Evolutionary conservation across 495 filamentous ascomycete species (phyloP), one percentile per base, ranked within the genome.

Genomic region (Penicillium robsamsonii): DNA sequence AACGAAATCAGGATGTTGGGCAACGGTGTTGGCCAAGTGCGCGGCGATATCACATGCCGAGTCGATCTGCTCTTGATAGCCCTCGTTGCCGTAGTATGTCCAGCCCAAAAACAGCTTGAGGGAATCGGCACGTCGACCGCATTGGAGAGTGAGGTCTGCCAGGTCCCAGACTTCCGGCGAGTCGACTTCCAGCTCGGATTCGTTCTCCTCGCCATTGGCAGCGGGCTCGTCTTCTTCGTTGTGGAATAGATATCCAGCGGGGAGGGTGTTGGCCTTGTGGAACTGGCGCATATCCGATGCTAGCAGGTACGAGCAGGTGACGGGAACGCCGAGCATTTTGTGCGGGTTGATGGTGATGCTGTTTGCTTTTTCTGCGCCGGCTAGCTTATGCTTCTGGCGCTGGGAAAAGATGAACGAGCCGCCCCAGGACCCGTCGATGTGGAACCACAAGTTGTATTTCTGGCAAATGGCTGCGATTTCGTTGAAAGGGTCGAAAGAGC

Each of bases 101-200:
- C 93, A 96, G 30, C 82, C 77, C 9, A 98, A 79, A 44, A 89
- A 90, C 35, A 98, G 77, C 68, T 97, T 98, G 31, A 98, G 77
- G 17, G 79, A 82, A 70, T 97, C 94, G 45, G 87, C 92, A 27
- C 88, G 81, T 0, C 94, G 84, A 2, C 93, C 93, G 69, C 93
- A 97, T 70, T 96, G 93, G 41, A 96, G 85, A 9, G 91, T 96
- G 61, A 97, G 75, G 60, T 96, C 91, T 20, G 91, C 93, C n/a
- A 98, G 78, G 66, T 97, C 93, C 86, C 87, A 96, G 8, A 92
- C 72, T 57, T 91, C 89, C 2, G 69, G 73, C 0, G 75, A 75
- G 9, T 75, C 72, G 18, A 62, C 35, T 5, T 67, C 70, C 11
- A 66, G 29, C 8, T 75, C 75, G 5, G 67, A 57, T 11, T 66